A percentile compares a stretch with the other conserved stretches of the same genome.
phyloP scores from a whole-genome alignment of 2,329 filamentous ascomycete genomes.

The Meredithiella fracta region DNA sequence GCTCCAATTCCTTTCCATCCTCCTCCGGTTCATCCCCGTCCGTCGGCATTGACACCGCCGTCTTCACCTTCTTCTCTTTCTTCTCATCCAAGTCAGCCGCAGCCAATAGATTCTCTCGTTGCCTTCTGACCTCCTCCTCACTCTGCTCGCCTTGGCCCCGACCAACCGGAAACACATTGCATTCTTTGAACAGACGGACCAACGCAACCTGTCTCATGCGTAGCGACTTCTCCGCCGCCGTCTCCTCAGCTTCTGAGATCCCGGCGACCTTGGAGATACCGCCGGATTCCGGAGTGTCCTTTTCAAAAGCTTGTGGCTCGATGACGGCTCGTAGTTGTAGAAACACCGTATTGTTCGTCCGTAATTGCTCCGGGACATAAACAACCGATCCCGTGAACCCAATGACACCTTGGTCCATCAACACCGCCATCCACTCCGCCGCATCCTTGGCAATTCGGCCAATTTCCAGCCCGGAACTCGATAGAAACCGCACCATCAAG shows the following conservation, averaged over 20 bases:
- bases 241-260: slow-evolving; percentile 67
- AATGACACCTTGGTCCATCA: slow-evolving; percentile 83
- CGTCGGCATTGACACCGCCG: background rate
- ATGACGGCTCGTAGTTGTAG: slow-evolving; percentile 70
- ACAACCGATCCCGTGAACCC: slow-evolving; percentile 76
- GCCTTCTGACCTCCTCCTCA: slow-evolving; percentile 40
- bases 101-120: slow-evolving; percentile 66
- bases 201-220: slow-evolving; percentile 73
- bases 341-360: slow-evolving; percentile 89
- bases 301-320: slow-evolving; percentile 38
- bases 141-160: slow-evolving; percentile 45
- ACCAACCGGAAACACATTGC: slow-evolving; percentile 63
- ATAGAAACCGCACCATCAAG: slow-evolving; percentile 83
- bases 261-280: background rate
- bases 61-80: slow-evolving; percentile 24
- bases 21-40: slow-evolving; percentile 37
- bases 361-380: slow-evolving; percentile 67
- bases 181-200: slow-evolving; percentile 76
- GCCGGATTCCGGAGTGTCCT: background rate
- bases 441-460: slow-evolving; percentile 75
- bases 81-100: slow-evolving; percentile 79
- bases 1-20: slow-evolving; percentile 79
- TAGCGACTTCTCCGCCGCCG: slow-evolving; percentile 65
- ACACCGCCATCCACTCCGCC: slow-evolving; percentile 77
- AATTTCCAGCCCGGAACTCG: slow-evolving; percentile 60